Evolutionary conservation across 768 basidiomycete genomes (phyloP).

Genomic region (Clavaria fumosa): DNA sequence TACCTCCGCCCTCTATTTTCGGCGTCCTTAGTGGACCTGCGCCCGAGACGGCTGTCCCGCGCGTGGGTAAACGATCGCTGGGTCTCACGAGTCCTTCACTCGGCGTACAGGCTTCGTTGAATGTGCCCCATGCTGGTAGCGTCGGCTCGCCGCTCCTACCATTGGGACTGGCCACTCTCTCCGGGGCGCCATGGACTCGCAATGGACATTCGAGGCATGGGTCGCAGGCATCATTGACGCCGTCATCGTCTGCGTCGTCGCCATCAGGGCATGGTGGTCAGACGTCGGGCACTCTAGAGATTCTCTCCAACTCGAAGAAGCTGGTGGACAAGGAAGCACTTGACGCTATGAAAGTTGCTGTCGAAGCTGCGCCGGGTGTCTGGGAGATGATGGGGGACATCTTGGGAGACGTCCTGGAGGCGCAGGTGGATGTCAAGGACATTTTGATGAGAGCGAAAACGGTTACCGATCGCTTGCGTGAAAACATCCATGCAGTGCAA

Average conservation of each 20-base stretch:
- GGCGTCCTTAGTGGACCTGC: slow-evolving; percentile 23
- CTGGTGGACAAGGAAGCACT: slow-evolving; percentile 68
- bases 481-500: slow-evolving; percentile 41
- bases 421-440: slow-evolving; percentile 31
- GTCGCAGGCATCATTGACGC: slow-evolving; percentile 26
- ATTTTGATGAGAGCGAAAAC: slow-evolving; percentile 45
- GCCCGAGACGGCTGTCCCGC: slow-evolving; percentile 25
- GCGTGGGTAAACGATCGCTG: slow-evolving; percentile 16
- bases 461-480: slow-evolving; percentile 46
- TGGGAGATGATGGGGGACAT: slow-evolving; percentile 74
- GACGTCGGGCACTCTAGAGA: slow-evolving; percentile 28
- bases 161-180: slow-evolving; percentile 9
- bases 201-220: slow-evolving; percentile 23
- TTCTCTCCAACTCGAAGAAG: slow-evolving; percentile 38
- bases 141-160: no score
- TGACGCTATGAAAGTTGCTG: slow-evolving; percentile 61
- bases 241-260: slow-evolving; percentile 21
- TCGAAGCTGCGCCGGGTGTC: slow-evolving; percentile 64
- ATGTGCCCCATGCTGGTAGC: no score
- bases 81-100: slow-evolving; percentile 6
- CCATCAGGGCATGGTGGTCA: slow-evolving; percentile 25
- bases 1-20: slow-evolving; percentile 21
- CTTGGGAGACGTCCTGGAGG: slow-evolving; percentile 30
- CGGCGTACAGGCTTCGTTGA: not conserved
- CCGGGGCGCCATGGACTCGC: slow-evolving; percentile 10